These are phyloP conservation scores for Trametes sp. DNA, from an alignment of 1,284 basidiomycete species.

Conservation along the genomic window DNA sequence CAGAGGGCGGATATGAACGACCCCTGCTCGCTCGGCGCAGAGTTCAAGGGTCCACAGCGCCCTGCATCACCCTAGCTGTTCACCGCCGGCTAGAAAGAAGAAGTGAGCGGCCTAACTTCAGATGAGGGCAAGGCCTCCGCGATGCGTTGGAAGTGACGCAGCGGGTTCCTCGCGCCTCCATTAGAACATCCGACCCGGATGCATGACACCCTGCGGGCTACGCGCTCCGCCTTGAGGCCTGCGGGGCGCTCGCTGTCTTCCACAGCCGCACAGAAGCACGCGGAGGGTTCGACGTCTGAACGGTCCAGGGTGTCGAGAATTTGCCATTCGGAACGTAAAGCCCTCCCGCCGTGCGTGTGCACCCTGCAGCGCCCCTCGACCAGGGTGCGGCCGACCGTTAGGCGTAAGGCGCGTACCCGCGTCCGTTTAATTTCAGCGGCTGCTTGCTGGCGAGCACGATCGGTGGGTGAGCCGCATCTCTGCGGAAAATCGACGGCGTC, in stretches of 20 bases:
- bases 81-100: slow-evolving; percentile 17
- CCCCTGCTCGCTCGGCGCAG: slow-evolving; percentile 7
- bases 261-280: neutral
- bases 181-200: neutral
- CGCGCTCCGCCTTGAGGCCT: slow-evolving; percentile 10
- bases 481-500: slow-evolving; percentile 13
- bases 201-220: neutral
- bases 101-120: slow-evolving; percentile 10
- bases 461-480: neutral
- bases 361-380: neutral
- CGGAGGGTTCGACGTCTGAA: neutral
- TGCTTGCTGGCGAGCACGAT: neutral
- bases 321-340: neutral
- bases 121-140: slow-evolving; percentile 5
- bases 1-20: slow-evolving; percentile 19
- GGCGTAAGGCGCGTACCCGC: slow-evolving; percentile 1
- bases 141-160: slow-evolving; percentile 12
- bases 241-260: slow-evolving; percentile 5
- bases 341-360: neutral
- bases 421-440: neutral
- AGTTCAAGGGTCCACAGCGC: slow-evolving; percentile 13
- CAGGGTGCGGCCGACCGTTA: neutral
- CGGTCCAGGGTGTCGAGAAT: neutral
- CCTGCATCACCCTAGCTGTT: slow-evolving; percentile 6
- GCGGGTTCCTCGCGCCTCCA: slow-evolving; percentile 8